Base-by-base conservation (phyloP, 1,284 basidiomycete genomes). In the Apiotrichum laibachii region DNA sequence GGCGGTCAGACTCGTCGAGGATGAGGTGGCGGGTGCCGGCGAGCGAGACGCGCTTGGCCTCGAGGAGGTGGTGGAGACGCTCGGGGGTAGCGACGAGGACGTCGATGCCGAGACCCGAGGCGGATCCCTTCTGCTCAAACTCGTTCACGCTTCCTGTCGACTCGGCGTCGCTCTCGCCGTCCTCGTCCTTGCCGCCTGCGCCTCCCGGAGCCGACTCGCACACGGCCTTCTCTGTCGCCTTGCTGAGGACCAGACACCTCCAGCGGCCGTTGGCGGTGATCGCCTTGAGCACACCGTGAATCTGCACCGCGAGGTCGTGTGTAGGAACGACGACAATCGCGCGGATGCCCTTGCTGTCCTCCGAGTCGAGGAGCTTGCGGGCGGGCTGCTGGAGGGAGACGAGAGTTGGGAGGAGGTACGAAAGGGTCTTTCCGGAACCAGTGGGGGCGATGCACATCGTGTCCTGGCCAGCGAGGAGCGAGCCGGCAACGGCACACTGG, bases 281-380 rank as follows among this genome's bases (percentile, higher is more conserved):
- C 9, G 69, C 71, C 51, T 67, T 68, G 33, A 70, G 90, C 72
- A 99, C 96, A 59, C 92, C 92, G 62, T 92, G 84, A 59, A 99
- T 98, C 73, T 99, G 96, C 65, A 92, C 88, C 0, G 95, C 93
- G n/a, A 99, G 79, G 79, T 99, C 96, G 64, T 92, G 86, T 0
- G 96, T 99, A 1, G 96, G 96, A 1, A 90, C 90, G 55, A 99
- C 77, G 53, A 99, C 81, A 18, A 99, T 69, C 0, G 89, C 87
- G 59, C 93, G 83, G 15, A 88, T 85, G 26, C 91, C 91, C 43
- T 82, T 79, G n/a, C 71, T 69, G 55, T 82, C 82, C 22, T 78
- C 73, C 42, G 51, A 44, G 18, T 52, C 55, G 21, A 44, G 54
- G 11, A 73, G 49, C 19, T 56, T 63, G 21, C 84, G 79, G 7